A percentile compares a stretch with the other conserved stretches of the same genome.
Evolutionary conservation across 2,329 filamentous ascomycete genomes (phyloP).

Genomic region (Neofusicoccum ribis): DNA sequence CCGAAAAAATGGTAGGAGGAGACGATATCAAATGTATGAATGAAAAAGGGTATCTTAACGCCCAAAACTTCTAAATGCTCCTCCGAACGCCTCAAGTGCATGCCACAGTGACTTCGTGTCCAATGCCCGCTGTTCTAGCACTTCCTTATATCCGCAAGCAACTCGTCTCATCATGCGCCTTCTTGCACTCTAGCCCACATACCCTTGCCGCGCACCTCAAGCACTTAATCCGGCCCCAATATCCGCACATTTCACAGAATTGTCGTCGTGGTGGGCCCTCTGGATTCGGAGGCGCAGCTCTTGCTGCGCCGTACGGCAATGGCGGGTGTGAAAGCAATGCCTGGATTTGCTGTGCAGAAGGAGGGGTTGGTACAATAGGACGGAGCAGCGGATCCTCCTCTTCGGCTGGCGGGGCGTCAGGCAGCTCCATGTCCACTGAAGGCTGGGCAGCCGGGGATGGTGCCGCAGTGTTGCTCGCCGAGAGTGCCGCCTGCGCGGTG

Average conservation of each 20-base stretch:
- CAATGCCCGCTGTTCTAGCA: neutral
- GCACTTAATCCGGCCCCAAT: conserved; percentile 76
- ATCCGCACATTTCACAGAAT: conserved; percentile 80
- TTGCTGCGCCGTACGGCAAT: conserved; percentile 66
- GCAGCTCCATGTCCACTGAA: neutral
- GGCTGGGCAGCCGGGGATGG: neutral
- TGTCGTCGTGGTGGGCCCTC: conserved; percentile 54
- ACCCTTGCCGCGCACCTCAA: conserved; percentile 75
- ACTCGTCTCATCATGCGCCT: conserved; percentile 70
- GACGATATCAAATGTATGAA: neutral
- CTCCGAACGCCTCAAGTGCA: neutral
- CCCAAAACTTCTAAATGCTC: neutral
- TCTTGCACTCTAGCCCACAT: conserved; percentile 75
- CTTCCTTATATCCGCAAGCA: conserved; percentile 27
- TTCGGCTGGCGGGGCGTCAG: neutral
- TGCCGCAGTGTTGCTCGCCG: conserved; percentile 25
- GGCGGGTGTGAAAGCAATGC: conserved; percentile 64
- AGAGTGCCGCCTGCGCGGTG: conserved; percentile 23
- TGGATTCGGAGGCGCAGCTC: conserved; percentile 41
- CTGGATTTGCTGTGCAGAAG: conserved; percentile 63
- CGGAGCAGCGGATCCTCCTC: conserved; percentile 57
- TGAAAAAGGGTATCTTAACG: conserved; percentile 10
- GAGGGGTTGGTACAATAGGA: conserved; percentile 59
- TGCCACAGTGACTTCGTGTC: neutral
- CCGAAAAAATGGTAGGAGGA: conserved; percentile 19